Conservation (phyloP, 2,329 filamentous ascomycete genomes). For the Cladosporium sp. region DNA sequence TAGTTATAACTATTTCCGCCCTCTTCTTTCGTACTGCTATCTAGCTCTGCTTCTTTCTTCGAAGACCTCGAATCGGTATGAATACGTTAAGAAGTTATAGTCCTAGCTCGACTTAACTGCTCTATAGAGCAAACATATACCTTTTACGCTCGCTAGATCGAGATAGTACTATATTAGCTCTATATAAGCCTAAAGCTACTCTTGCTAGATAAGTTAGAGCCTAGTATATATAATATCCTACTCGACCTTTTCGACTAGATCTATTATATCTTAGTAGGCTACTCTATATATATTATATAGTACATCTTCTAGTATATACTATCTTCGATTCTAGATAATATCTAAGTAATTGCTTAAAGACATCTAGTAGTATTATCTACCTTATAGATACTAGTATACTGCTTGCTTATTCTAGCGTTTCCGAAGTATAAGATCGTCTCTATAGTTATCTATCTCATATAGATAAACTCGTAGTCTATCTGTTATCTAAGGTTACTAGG, state of each 20-base stretch:
- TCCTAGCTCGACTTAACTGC: background rate
- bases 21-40: background rate
- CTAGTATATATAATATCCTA: background rate
- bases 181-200: background rate
- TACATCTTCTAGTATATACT: conserved; percentile 19
- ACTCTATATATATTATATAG: background rate
- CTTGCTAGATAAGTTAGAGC: background rate
- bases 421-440: background rate
- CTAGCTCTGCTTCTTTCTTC: background rate
- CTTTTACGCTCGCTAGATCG: background rate
- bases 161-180: background rate
- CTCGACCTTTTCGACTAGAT: background rate
- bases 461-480: background rate
- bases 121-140: background rate
- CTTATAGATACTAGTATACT: conserved; percentile 7
- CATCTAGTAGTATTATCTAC: conserved; percentile 13
- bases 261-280: background rate
- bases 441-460: background rate
- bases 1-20: conserved; percentile 7
- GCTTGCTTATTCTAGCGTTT: conserved; percentile 3
- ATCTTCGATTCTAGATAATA: conserved; percentile 8
- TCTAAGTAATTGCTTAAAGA: conserved; percentile 14
- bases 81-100: background rate
- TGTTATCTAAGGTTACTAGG: conserved; percentile 1
- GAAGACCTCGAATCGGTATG: background rate